Percentiles rank a stretch among this genome's conserved stretches.
phyloP scores from a whole-genome alignment of 2,329 filamentous ascomycete species.

The Pseudogymnoascus sp. region DNA sequence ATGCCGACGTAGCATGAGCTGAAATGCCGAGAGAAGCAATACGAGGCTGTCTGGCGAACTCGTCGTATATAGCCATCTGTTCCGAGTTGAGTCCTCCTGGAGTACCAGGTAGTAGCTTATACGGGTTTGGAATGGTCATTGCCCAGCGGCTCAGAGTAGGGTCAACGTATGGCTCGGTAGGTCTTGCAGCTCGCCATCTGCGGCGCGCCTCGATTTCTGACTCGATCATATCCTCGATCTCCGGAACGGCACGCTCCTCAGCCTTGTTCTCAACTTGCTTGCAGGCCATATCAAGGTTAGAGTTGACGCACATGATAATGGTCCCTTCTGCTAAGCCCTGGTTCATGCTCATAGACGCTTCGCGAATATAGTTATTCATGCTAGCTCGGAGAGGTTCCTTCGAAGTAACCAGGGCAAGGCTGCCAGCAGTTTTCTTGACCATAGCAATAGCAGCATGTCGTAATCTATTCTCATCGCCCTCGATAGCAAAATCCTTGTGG shows the following conservation, averaged over 20 bases:
- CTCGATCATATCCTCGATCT: constrained; percentile 92
- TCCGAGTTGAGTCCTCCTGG: constrained; percentile 74
- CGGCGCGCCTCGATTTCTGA: constrained; percentile 70
- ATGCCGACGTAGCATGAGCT: constrained; percentile 49
- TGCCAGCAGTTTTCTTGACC: constrained; percentile 90
- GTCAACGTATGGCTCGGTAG: constrained; percentile 80
- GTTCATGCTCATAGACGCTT: constrained; percentile 58
- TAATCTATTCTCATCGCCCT: constrained; percentile 80
- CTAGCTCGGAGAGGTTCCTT: constrained; percentile 95
- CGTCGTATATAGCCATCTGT: constrained; percentile 93
- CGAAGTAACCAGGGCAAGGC: constrained; percentile 91
- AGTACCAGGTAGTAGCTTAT: constrained; percentile 66
- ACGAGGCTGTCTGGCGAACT: constrained; percentile 82
- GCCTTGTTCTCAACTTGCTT: constrained; percentile 92
- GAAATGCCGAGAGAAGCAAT: constrained; percentile 49
- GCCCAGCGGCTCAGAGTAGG: constrained; percentile 81
- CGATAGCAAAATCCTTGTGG: constrained; percentile 91
- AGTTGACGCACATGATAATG: constrained; percentile 97
- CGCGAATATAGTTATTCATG: constrained; percentile 92
- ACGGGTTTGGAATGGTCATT: constrained; percentile 88
- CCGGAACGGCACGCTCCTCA: constrained; percentile 83
- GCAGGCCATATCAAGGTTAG: constrained; percentile 90
- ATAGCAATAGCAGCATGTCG: constrained; percentile 84
- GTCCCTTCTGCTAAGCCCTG: constrained; percentile 84
- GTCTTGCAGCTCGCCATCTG: constrained; percentile 65